Evolutionary conservation across 2,329 filamentous ascomycete species (phyloP).

Genomic region (Microsporum ferrugineum): DNA sequence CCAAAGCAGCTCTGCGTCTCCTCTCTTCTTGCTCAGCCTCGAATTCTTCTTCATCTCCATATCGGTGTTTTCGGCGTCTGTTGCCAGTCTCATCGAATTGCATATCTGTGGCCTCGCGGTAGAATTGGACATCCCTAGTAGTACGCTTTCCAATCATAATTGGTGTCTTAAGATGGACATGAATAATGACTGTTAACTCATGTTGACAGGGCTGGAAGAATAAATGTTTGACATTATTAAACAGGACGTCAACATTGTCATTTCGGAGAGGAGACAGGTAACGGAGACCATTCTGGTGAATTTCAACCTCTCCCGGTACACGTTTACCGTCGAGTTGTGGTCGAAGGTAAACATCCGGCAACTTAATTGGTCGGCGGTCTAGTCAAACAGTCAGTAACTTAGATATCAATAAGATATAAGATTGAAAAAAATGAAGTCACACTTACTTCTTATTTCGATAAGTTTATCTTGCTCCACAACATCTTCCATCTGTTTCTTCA

Average conservation of each 20-base stretch:
- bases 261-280: conserved; percentile 74
- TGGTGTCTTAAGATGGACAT: conserved; percentile 93
- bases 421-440: neutral
- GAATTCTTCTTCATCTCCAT: conserved; percentile 96
- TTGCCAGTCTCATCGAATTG: conserved; percentile 98
- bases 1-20: conserved; percentile 76
- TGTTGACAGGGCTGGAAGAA: conserved; percentile 98
- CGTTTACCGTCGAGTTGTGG: conserved; percentile 95
- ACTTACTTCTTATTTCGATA: conserved; percentile 77
- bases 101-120: conserved; percentile 93
- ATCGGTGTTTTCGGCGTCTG: conserved; percentile 91
- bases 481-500: conserved; percentile 99
- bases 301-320: conserved; percentile 88
- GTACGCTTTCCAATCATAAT: conserved; percentile 99
- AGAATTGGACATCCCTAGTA: conserved; percentile 97
- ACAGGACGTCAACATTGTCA: conserved; percentile 84
- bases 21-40: conserved; percentile 97
- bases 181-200: conserved; percentile 94
- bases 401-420: neutral
- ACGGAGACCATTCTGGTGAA: conserved; percentile 96
- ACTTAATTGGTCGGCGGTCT: conserved; percentile 79
- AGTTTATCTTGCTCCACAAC: conserved; percentile 98
- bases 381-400: conserved; percentile 30
- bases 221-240: conserved; percentile 95
- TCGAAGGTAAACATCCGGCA: conserved; percentile 91